Evolutionary conservation across 2,329 filamentous ascomycete genomes (phyloP).

Genomic region (Bipolaris sorokiniana): DNA sequence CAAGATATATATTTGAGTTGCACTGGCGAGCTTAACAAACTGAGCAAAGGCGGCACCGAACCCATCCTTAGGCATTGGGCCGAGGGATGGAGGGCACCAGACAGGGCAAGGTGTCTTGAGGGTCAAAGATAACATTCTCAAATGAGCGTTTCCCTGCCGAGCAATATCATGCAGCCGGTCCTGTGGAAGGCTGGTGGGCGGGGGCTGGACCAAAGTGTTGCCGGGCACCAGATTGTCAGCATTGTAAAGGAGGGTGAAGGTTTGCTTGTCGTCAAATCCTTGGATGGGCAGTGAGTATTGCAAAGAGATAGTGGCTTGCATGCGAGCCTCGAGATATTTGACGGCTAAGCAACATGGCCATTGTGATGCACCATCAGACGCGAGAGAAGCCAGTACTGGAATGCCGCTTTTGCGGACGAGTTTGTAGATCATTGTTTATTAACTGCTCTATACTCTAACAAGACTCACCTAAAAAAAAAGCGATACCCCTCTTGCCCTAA

Average conservation of each 20-base stretch:
- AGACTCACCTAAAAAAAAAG: constrained; percentile 17
- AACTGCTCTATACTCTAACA: constrained; percentile 16
- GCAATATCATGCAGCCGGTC: constrained; percentile 13
- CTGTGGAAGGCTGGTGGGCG: constrained; percentile 3
- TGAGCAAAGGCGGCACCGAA: constrained; percentile 10
- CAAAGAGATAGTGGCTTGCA: constrained; percentile 22
- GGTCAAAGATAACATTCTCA: constrained; percentile 13
- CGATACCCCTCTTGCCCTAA: constrained; percentile 10
- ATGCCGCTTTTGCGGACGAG: constrained; percentile 19
- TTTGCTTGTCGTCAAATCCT: constrained; percentile 15
- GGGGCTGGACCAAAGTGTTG: constrained; percentile 8
- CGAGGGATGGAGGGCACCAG: constrained; percentile 8
- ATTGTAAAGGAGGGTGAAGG: constrained; percentile 26
- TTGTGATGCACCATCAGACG: constrained; percentile 13
- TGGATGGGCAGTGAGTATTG: constrained; percentile 14
- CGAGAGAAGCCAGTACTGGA: constrained; percentile 16
- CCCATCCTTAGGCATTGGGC: constrained; percentile 9
- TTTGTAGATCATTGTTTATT: constrained; percentile 6
- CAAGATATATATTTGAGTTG: constrained; percentile 17
- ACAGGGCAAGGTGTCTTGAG: constrained; percentile 18
- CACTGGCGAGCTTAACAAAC: constrained; percentile 19
- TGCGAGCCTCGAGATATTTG: constrained; percentile 13
- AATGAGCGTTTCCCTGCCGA: constrained; percentile 19
- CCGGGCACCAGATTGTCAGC: constrained; percentile 24
- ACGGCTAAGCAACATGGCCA: constrained; percentile 16